phyloP scores from a whole-genome alignment of 257 asterid genomes.

The Ilex aquifolium region DNA sequence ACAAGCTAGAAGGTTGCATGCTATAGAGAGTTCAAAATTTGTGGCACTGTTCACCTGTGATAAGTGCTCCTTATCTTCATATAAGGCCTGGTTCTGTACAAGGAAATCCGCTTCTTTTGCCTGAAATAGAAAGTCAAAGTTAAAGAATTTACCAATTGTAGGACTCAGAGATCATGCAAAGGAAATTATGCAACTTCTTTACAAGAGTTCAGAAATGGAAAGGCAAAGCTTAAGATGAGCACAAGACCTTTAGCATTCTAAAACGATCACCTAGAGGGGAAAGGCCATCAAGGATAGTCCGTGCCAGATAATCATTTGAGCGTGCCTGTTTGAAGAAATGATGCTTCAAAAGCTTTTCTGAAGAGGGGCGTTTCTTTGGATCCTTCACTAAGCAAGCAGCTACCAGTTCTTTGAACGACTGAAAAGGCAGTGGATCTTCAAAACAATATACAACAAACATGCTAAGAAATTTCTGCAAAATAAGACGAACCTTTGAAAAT shows the following conservation, averaged over 20 bases:
- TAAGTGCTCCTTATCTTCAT: slow-evolving; percentile 87
- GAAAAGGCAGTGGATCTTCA: slow-evolving; percentile 29
- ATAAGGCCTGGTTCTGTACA: slow-evolving; percentile 61
- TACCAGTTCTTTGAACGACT: slow-evolving; percentile 93
- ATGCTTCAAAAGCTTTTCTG: slow-evolving; percentile 97
- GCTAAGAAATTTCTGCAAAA: slow-evolving; percentile 17
- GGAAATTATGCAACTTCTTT: slow-evolving; percentile 9
- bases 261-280: slow-evolving; percentile 94
- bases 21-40: no score
- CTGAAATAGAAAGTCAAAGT: slow-evolving; percentile 39
- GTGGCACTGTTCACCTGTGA: slow-evolving; percentile 59
- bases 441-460: slow-evolving; percentile 16
- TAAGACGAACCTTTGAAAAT: slow-evolving; percentile 80
- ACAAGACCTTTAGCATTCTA: slow-evolving; percentile 90
- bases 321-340: slow-evolving; percentile 80
- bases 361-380: slow-evolving; percentile 94
- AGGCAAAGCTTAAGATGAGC: slow-evolving; percentile 32
- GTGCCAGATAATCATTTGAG: slow-evolving; percentile 58
- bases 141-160: background rate
- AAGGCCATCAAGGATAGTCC: slow-evolving; percentile 63
- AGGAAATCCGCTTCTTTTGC: slow-evolving; percentile 92
- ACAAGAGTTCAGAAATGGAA: slow-evolving; percentile 16
- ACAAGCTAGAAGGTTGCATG: no score
- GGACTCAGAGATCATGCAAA: slow-evolving; percentile 8
- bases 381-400: slow-evolving; percentile 99